Evolutionary conservation across 306 rosid species (phyloP).

Genomic region (Trichosanthes cucumerina): DNA sequence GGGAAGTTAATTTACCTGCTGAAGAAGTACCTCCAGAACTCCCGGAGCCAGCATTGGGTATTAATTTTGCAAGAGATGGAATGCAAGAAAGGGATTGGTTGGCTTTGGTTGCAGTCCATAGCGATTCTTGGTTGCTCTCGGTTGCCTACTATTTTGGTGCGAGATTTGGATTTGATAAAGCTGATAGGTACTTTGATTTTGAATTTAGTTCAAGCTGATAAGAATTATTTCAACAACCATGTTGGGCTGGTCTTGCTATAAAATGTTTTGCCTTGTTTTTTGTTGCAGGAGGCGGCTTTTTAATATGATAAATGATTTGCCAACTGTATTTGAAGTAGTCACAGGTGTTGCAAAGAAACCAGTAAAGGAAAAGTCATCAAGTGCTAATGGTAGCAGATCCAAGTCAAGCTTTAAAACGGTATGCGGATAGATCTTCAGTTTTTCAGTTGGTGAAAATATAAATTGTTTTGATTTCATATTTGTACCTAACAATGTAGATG

Average conservation of each 20-base stretch:
- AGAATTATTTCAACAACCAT: neutral
- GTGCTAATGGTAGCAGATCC: slow-evolving; percentile 55
- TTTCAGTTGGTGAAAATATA: neutral
- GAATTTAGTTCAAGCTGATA: neutral
- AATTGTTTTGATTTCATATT: neutral
- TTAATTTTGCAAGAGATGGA: slow-evolving; percentile 93
- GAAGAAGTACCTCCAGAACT: slow-evolving; percentile 96
- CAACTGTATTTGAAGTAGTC: slow-evolving; percentile 74
- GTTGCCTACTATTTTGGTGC: slow-evolving; percentile 91
- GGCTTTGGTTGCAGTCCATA: slow-evolving; percentile 82
- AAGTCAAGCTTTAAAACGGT: slow-evolving; percentile 65
- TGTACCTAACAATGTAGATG: neutral
- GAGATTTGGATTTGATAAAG: slow-evolving; percentile 77
- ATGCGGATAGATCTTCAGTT: slow-evolving; percentile 13
- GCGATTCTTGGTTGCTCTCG: slow-evolving; percentile 93
- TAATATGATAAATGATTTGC: slow-evolving; percentile 75
- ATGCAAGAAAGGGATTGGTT: slow-evolving; percentile 91
- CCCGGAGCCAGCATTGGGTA: slow-evolving; percentile 93
- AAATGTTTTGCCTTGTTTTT: neutral
- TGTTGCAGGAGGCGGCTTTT: slow-evolving; percentile 68
- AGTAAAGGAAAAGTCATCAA: slow-evolving; percentile 73
- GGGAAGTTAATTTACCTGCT: slow-evolving; percentile 98
- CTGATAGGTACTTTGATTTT: slow-evolving; percentile 51
- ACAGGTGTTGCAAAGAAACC: slow-evolving; percentile 74
- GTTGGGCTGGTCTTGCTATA: neutral